These are phyloP conservation scores for Grigorovia humatica DNA, from an alignment of 805 yeast species.

Conservation along the genomic window DNA sequence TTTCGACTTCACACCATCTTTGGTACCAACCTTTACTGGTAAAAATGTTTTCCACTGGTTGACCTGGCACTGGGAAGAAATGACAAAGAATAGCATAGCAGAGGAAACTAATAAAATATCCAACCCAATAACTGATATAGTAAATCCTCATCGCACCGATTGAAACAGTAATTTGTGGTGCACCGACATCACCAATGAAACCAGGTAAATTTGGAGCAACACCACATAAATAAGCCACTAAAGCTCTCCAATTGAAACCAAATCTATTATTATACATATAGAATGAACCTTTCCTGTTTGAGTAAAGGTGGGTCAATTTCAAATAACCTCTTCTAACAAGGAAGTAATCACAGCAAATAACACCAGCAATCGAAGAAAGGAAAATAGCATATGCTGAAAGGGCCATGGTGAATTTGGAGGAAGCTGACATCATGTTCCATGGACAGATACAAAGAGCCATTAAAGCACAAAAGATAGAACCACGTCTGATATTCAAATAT, in stretches of 20 bases:
- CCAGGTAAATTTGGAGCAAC: constrained; percentile 34
- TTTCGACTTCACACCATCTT: constrained; percentile 51
- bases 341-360: constrained; percentile 45
- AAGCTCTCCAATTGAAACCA: constrained; percentile 76
- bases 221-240: constrained; percentile 45
- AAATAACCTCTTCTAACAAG: constrained; percentile 62
- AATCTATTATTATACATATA: constrained; percentile 38
- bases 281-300: constrained; percentile 29
- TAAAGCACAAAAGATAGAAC: constrained; percentile 55
- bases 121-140: constrained; percentile 63
- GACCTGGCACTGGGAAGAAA: constrained; percentile 44
- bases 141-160: constrained; percentile 68
- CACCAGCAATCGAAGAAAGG: constrained; percentile 71
- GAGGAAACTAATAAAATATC: constrained; percentile 49
- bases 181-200: constrained; percentile 31
- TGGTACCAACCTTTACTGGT: constrained; percentile 51
- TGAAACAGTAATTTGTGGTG: constrained; percentile 48
- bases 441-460: constrained; percentile 66
- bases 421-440: constrained; percentile 59
- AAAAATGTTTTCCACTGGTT: constrained; percentile 32
- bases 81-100: constrained; percentile 45
- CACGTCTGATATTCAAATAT: constrained; percentile 50
- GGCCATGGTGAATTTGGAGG: constrained; percentile 63
- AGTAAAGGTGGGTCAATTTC: constrained; percentile 52
- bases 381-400: constrained; percentile 70